These are phyloP conservation scores for Stellera chamaejasme DNA, from an alignment of 345 rosid species.

Conservation along the genomic window DNA sequence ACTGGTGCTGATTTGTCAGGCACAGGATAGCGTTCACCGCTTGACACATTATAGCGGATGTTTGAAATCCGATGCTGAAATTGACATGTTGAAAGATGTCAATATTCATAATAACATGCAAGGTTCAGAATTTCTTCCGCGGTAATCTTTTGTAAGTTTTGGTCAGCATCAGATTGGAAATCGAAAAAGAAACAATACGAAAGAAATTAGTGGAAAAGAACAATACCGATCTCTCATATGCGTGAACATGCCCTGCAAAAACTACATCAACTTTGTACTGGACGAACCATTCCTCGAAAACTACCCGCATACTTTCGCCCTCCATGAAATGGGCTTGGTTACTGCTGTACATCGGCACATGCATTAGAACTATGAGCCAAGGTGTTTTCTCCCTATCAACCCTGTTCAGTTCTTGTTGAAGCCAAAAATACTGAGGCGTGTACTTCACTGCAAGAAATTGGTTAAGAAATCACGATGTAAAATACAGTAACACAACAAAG, in stretches of 20 bases:
- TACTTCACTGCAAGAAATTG: background rate
- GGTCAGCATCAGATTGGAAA: background rate
- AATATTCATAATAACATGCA: background rate
- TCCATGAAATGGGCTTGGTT: conserved; percentile 6
- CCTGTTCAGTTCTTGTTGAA: background rate
- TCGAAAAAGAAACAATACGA: background rate
- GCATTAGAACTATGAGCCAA: conserved; percentile 9
- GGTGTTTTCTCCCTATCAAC: conserved; percentile 4
- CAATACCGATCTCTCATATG: conserved; percentile 6
- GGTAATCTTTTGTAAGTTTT: background rate
- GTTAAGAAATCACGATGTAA: no score
- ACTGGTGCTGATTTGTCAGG: conserved; percentile 4
- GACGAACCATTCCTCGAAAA: conserved; percentile 4
- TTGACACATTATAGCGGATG: conserved; percentile 59
- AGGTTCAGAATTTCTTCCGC: no score
- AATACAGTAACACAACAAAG: no score
- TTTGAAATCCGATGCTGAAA: conserved; percentile 81
- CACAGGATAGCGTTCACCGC: conserved; percentile 3
- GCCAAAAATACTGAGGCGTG: conserved; percentile 10
- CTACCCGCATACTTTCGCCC: conserved; percentile 4
- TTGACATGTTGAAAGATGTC: background rate
- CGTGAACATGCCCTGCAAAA: conserved; percentile 9
- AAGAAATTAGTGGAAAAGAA: background rate
- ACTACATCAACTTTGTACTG: conserved; percentile 5
- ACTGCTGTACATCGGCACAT: conserved; percentile 2